Percentiles rank a stretch among this genome's conserved stretches.
phyloP scores from a whole-genome alignment of 208 protist genomes.

The Pavlovales sp. region DNA sequence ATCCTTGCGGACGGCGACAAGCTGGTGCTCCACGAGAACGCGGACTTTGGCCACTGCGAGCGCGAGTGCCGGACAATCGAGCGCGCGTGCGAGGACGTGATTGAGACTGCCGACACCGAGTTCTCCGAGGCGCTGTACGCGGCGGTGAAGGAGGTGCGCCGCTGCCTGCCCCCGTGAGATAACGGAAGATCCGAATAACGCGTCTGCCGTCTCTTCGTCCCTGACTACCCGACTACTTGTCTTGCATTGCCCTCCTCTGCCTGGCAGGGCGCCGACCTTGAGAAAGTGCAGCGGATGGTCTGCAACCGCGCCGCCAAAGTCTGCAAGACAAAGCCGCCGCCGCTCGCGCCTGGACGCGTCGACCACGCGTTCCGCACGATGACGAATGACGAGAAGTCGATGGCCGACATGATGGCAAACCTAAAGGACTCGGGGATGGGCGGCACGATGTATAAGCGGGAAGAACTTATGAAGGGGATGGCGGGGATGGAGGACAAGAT shows the following conservation, averaged over 20 bases:
- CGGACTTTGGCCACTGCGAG: not conserved
- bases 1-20: not conserved
- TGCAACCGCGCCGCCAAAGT: constrained; percentile 33
- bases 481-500: constrained; percentile 5
- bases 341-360: not conserved
- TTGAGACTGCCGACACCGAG: constrained; percentile 27
- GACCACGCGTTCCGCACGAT: constrained; percentile 10
- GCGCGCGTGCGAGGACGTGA: constrained; percentile 15
- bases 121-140: constrained; percentile 29
- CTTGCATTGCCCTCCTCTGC: too few species aligned
- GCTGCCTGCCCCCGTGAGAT: too few species aligned
- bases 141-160: not conserved
- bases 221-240: not conserved
- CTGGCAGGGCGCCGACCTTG: not conserved
- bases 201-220: not conserved
- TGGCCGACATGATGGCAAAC: constrained; percentile 34
- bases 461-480: constrained; percentile 30
- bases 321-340: constrained; percentile 39
- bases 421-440: constrained; percentile 30
- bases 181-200: too few species aligned
- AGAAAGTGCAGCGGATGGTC: constrained; percentile 30
- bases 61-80: constrained; percentile 29
- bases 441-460: constrained; percentile 34
- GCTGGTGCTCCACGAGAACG: not conserved
- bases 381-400: constrained; percentile 33